Base-by-base conservation (phyloP, 2,329 filamentous ascomycete genomes). In the Epichloe bromicola region DNA sequence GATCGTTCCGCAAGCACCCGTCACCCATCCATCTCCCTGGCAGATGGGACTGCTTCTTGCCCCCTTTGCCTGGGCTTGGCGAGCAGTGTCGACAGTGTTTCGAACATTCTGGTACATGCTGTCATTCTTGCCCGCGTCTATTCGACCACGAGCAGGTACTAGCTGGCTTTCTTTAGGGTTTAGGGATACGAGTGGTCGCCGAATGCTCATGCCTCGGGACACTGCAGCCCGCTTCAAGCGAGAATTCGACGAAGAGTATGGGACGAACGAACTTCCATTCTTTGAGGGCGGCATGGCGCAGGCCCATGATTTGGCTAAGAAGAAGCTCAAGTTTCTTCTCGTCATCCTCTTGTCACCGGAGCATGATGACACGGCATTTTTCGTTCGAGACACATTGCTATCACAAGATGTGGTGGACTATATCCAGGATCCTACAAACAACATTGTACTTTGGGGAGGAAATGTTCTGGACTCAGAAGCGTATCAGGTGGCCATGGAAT, bases 181-280 rank as follows among this genome's bases (percentile, higher is more conserved):
- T 53, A 72, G 77, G 53, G 82, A 81, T 57, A 83, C 82, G 1
- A 80, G 74, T 54, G 84, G 85, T 4, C 78, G 91, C 36, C 78
- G 88, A 57, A 79, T 88, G 58, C 71, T 96, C 43, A 85, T 85
- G 62, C 89, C 91, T 1, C 81, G 86, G 51, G 93, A 98, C 62
- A 91, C 88, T 1, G 89, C 91, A 0, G 83, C 86, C 26, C 77
- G 93, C 34, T 95, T 97, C 65, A 86, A 88, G 61, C 80, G 91
- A 8, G 90, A 97, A 60, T 95, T 98, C 58, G 89, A 95, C 60
- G 93, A 98, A 67, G 88, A 95, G 60, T 93, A 96, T 62, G 89
- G 88, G 0, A 69, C 74, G 17, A 79, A 82, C 46, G 74, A 73
- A 4, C 69, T 97, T 4, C 83, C 85, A 0, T 95, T 94, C 65